Evolutionary conservation across 163 green algal species (phyloP).

Genomic region (Chlorella variabilis): DNA sequence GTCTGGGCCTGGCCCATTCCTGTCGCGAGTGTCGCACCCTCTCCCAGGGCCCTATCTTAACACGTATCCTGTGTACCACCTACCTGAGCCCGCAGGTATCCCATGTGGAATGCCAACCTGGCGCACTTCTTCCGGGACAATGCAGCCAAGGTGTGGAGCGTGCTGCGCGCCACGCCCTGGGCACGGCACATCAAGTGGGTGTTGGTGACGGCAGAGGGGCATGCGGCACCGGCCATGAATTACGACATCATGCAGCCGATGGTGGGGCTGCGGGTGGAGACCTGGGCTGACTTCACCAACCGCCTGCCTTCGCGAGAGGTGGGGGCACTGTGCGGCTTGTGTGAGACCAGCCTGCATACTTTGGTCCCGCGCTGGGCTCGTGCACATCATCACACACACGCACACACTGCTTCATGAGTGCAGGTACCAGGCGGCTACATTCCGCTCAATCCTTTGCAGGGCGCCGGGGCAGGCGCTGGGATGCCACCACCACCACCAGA

Average conservation of each 20-base stretch:
- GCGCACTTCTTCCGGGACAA: constrained; percentile 30
- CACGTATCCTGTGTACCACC: neutral
- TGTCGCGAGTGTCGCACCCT: no score
- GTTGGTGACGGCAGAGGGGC: constrained; percentile 24
- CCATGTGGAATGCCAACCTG: constrained; percentile 21
- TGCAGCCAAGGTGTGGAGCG: neutral
- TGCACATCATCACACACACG: neutral
- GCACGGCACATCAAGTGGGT: neutral
- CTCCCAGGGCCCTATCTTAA: no score
- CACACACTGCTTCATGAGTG: neutral
- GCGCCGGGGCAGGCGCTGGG: no score
- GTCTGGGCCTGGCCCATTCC: no score
- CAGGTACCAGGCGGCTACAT: neutral
- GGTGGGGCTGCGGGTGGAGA: neutral
- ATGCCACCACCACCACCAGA: no score
- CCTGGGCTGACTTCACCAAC: constrained; percentile 6
- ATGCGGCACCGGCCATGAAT: neutral
- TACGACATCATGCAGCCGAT: constrained; percentile 12
- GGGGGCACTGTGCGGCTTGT: no score
- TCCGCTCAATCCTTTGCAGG: no score
- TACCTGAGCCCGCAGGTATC: neutral
- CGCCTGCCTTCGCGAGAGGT: neutral
- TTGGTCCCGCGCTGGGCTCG: no score
- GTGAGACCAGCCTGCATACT: no score
- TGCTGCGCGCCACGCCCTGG: constrained; percentile 9